These are phyloP conservation scores for Balansia obtecta DNA, from an alignment of 2,329 filamentous ascomycete species.

Conservation along the genomic window DNA sequence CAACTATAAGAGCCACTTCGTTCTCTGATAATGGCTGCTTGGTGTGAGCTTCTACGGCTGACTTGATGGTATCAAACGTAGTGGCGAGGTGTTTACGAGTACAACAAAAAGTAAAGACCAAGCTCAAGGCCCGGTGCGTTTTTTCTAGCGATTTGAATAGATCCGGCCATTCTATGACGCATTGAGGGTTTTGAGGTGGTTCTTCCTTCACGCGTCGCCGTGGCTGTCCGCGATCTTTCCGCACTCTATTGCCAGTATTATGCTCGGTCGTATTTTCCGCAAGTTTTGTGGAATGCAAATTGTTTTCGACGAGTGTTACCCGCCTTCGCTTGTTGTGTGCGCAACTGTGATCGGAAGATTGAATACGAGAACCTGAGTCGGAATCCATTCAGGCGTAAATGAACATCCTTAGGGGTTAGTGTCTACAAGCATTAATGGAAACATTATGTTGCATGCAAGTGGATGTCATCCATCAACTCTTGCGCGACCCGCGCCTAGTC, in stretches of 20 bases:
- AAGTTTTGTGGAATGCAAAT: background rate
- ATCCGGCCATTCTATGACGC: constrained; percentile 53
- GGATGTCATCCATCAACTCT: background rate
- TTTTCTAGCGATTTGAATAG: constrained; percentile 60
- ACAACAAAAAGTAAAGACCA: constrained; percentile 91
- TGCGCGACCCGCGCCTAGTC: background rate
- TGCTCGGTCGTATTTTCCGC: too few species aligned
- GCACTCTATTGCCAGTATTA: too few species aligned
- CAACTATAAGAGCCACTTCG: constrained; percentile 73
- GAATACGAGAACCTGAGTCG: background rate
- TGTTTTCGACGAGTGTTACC: background rate
- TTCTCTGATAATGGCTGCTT: constrained; percentile 56
- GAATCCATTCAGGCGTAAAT: background rate
- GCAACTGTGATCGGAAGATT: background rate
- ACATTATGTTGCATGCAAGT: too few species aligned
- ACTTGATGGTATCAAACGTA: constrained; percentile 78
- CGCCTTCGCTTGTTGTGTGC: constrained; percentile 1
- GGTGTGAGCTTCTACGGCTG: constrained; percentile 73
- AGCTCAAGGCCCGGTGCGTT: constrained; percentile 73
- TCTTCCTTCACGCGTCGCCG: background rate
- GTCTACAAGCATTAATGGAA: background rate
- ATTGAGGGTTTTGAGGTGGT: background rate
- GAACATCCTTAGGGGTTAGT: background rate
- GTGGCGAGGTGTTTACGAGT: constrained; percentile 86
- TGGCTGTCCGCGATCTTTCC: background rate